Evolutionary conservation across 202 grass and related monocot species (phyloP), one percentile per base, ranked within the genome.

Genomic region (Zoysia matrella): DNA sequence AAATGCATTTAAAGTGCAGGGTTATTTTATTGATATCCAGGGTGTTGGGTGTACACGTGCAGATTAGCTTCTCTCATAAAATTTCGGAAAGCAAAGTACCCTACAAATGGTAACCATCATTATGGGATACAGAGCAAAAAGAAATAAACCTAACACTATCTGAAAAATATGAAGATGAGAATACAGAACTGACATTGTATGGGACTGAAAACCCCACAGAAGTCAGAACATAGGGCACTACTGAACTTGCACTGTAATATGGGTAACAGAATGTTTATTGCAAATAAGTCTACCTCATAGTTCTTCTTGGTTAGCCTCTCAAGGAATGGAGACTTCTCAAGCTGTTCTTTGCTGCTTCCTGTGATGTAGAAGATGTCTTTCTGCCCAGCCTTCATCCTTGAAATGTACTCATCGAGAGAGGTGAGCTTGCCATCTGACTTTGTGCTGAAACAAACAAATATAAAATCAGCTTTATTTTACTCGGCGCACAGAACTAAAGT

Each of bases 301-400:
- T 98, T 95, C 78, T 98, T 98, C 82, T 98, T 98, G 6, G 88
- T 91, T 76, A 98, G 85, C 83, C 89, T 88, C 88, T 98, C 95
- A 62, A 98, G 95, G 95, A 98, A 98, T n/a, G 92, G 95, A 87
- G 95, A 95, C 74, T 91, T 98, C 83, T 95, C 95, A 76, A 98
- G 69, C 83, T 98, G 95, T 14, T 98, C 95, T 83, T 98, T 98
- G 88, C 76, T 93, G 83, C 84, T 95, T 76, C 95, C 95, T 0
- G 92, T 98, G 56, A 98, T 93, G 82, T 98, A 98, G 65, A 98
- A 98, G 70, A 98, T 95, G 46, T 98, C 95, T 75, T 93, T 93
- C 65, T 98, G 95, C 60, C 92, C 92, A 69, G 92, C 12, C 83
- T 91, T 98, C 95, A 98, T 98, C 84, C 90, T 95, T 52, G 95